phyloP scores from a whole-genome alignment of 1,139 yeast species.

The Sugiyamaella japonica region DNA sequence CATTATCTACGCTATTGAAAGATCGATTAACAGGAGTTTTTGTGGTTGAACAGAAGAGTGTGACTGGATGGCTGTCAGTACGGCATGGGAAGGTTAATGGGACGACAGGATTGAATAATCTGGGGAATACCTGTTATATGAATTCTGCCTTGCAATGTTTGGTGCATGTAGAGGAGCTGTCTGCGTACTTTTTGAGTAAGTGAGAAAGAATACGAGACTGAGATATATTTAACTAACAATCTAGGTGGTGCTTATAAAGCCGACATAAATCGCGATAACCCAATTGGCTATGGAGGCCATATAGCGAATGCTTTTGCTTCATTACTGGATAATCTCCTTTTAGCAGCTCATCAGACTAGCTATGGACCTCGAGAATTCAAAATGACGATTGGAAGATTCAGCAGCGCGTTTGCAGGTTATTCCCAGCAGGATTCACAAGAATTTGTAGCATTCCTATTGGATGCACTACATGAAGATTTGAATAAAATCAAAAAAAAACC shows the following conservation, averaged over 20 bases:
- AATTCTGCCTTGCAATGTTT: conserved; percentile 93
- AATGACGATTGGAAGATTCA: conserved; percentile 72
- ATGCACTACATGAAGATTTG: conserved; percentile 91
- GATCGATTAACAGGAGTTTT: neutral
- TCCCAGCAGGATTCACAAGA: conserved; percentile 97
- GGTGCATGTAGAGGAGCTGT: conserved; percentile 81
- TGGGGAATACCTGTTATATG: conserved; percentile 97
- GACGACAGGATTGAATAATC: conserved; percentile 66
- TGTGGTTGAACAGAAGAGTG: conserved; percentile 17
- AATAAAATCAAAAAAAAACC: conserved; percentile 83
- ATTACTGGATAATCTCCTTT: conserved; percentile 52
- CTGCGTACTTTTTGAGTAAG: conserved; percentile 57
- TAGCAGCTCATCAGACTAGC: conserved; percentile 34
- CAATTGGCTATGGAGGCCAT: conserved; percentile 80
- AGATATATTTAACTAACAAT: neutral
- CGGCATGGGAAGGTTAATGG: conserved; percentile 40
- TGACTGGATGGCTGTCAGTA: conserved; percentile 19
- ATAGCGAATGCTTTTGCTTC: conserved; percentile 75
- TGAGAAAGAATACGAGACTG: neutral
- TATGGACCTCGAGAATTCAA: conserved; percentile 75
- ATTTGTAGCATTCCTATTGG: conserved; percentile 82
- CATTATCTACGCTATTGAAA: neutral
- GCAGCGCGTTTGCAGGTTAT: conserved; percentile 82
- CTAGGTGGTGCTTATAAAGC: conserved; percentile 48
- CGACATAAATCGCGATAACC: conserved; percentile 75